Percentiles rank a stretch among this genome's conserved stretches.
phyloP scores from a whole-genome alignment of 2,329 filamentous ascomycete genomes.

The Verticillium albo-atrum region DNA sequence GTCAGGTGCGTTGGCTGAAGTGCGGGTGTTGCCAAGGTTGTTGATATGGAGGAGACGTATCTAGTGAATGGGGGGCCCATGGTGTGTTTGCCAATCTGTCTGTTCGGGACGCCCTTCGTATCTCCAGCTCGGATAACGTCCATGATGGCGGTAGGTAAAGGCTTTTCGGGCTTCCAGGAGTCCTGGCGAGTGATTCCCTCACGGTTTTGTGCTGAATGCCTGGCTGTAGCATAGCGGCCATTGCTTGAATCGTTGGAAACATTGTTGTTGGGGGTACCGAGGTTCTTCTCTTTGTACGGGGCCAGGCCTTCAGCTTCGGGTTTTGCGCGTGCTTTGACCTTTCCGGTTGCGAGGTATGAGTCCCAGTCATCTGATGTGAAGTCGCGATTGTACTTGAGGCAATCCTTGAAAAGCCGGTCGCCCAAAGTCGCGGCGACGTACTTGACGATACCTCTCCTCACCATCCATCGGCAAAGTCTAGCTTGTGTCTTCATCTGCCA shows the following conservation, averaged over 20 bases:
- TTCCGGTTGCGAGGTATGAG: slow-evolving; percentile 47
- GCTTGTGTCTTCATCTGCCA: slow-evolving; percentile 59
- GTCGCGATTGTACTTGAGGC: slow-evolving; percentile 54
- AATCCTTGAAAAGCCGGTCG: slow-evolving; percentile 55
- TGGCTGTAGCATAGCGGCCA: neutral
- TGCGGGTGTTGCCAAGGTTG: slow-evolving; percentile 17
- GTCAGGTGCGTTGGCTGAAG: slow-evolving; percentile 9
- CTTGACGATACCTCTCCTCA: slow-evolving; percentile 48
- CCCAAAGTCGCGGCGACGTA: slow-evolving; percentile 53
- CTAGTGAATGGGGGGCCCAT: slow-evolving; percentile 25
- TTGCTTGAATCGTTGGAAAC: neutral
- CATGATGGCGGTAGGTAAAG: slow-evolving; percentile 23
- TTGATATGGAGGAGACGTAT: slow-evolving; percentile 26
- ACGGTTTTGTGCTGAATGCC: neutral
- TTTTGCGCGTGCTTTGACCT: slow-evolving; percentile 11
- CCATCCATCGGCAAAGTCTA: slow-evolving; percentile 54
- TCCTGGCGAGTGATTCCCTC: neutral
- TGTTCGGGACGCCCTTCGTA: slow-evolving; percentile 24
- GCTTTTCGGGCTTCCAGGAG: slow-evolving; percentile 26
- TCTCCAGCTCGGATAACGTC: slow-evolving; percentile 28
- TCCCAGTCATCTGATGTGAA: slow-evolving; percentile 54
- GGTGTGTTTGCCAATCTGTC: slow-evolving; percentile 22
- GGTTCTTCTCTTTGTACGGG: neutral
- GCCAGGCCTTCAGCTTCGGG: neutral
- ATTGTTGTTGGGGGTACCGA: neutral